These are phyloP conservation scores for Diphasiastrum complanatum DNA, from an alignment of 83 land plant genomes.

Conservation along the genomic window DNA sequence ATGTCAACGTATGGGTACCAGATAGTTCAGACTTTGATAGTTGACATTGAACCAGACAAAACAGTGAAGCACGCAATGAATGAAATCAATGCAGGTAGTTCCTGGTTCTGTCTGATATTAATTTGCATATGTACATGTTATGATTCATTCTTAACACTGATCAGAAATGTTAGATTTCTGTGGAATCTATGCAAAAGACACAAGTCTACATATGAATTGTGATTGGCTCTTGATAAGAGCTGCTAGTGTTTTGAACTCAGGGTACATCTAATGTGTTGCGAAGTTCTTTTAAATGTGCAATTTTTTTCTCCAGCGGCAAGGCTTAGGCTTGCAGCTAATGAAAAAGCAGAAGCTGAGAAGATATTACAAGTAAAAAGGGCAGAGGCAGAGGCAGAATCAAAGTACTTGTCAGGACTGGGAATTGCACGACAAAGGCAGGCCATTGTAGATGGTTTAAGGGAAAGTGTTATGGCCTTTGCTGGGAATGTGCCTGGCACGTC, in stretches of 20 bases:
- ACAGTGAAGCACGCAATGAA: conserved; percentile 64
- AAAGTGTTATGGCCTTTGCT: conserved; percentile 56
- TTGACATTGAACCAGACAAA: conserved; percentile 50
- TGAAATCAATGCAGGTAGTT: conserved; percentile 56
- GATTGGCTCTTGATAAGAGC: too few relatives aligned
- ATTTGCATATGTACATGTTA: too few relatives aligned
- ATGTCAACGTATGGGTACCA: conserved; percentile 56
- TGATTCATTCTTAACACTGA: too few relatives aligned
- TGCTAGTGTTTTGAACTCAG: too few relatives aligned
- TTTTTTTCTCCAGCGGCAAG: conserved; percentile 37
- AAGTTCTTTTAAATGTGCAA: neutral
- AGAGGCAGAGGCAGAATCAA: conserved; percentile 63
- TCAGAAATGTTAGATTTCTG: neutral
- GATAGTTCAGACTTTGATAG: conserved; percentile 63
- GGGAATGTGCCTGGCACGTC: conserved; percentile 54
- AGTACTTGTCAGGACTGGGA: conserved; percentile 52
- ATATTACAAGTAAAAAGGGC: conserved; percentile 62
- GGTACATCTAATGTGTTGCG: too few relatives aligned
- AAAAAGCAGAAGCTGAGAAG: conserved; percentile 71
- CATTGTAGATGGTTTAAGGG: conserved; percentile 61
- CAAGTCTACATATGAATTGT: too few relatives aligned
- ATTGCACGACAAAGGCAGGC: conserved; percentile 63
- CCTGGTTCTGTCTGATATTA: neutral
- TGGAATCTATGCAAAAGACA: neutral
- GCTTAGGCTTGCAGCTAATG: conserved; percentile 54